Evolutionary conservation across 2,329 filamentous ascomycete genomes (phyloP).

Genomic region (Pyrenophora tritici-repentis): DNA sequence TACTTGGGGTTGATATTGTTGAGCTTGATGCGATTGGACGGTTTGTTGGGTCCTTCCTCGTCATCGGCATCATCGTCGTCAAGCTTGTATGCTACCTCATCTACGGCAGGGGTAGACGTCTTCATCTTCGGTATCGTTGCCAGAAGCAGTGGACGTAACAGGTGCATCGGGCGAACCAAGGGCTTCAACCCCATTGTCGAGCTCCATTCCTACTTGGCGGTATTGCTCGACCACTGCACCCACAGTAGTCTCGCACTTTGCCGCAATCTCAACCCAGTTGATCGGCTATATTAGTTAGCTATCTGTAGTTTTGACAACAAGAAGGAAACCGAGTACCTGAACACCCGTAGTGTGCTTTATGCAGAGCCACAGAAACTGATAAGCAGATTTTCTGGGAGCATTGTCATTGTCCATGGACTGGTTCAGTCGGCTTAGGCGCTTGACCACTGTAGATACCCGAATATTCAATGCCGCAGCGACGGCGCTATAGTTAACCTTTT

Average conservation of each 20-base stretch:
- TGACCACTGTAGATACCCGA: constrained; percentile 30
- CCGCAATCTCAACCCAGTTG: constrained; percentile 40
- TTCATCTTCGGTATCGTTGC: constrained; percentile 5
- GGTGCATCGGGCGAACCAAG: constrained; percentile 3
- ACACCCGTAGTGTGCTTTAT: constrained; percentile 33
- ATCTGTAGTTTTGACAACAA: not conserved
- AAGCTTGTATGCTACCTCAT: constrained; percentile 5
- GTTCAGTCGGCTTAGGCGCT: constrained; percentile 45
- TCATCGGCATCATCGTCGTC: not conserved
- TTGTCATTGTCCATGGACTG: constrained; percentile 29
- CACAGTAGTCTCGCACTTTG: constrained; percentile 32
- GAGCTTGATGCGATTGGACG: constrained; percentile 12
- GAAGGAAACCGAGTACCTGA: constrained; percentile 18
- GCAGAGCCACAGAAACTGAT: constrained; percentile 38
- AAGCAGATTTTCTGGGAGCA: constrained; percentile 13
- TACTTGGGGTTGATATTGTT: not conserved
- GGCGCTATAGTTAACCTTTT: constrained; percentile 39
- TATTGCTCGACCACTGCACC: constrained; percentile 43
- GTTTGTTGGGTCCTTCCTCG: not conserved
- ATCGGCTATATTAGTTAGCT: constrained; percentile 10
- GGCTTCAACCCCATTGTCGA: constrained; percentile 25
- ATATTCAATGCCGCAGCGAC: constrained; percentile 32
- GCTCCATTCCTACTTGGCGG: constrained; percentile 39
- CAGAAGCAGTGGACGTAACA: constrained; percentile 2
- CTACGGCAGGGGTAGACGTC: not conserved